Evolutionary conservation across 176 grass and related monocot species (phyloP).

Genomic region (Secale cereale): DNA sequence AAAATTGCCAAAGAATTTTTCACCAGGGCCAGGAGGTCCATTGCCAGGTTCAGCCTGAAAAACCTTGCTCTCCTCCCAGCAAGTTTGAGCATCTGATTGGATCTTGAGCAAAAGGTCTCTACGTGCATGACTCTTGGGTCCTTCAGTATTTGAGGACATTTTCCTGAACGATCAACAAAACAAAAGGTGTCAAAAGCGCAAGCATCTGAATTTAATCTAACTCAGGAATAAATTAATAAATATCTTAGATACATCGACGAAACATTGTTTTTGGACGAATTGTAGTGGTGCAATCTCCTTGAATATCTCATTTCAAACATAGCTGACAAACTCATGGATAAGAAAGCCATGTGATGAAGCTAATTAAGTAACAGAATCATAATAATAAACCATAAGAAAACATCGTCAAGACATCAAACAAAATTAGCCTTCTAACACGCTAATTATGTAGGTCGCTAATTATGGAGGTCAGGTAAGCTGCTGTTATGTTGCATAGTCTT

Average conservation of each 20-base stretch:
- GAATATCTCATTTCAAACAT: not conserved
- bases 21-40: slow-evolving; percentile 29
- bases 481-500: not conserved
- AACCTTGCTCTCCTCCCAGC: slow-evolving; percentile 57
- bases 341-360: not conserved
- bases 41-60: slow-evolving; percentile 57
- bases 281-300: not conserved
- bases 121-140: slow-evolving; percentile 44
- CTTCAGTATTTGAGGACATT: slow-evolving; percentile 50
- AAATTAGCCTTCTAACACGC: not conserved
- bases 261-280: not conserved
- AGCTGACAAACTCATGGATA: not conserved
- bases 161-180: slow-evolving; percentile 28
- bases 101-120: slow-evolving; percentile 53
- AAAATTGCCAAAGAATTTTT: slow-evolving; percentile 84
- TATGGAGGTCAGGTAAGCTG: not conserved
- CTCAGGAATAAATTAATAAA: not conserved
- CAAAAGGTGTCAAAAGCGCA: slow-evolving; percentile 5
- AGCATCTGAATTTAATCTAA: not conserved
- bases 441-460: not conserved
- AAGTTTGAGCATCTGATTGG: slow-evolving; percentile 32
- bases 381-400: not conserved
- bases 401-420: not conserved
- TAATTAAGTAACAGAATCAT: not conserved
- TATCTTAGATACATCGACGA: not conserved